phyloP scores from a whole-genome alignment of 169 alveolate genomes.

The Eimeria acervulina region DNA sequence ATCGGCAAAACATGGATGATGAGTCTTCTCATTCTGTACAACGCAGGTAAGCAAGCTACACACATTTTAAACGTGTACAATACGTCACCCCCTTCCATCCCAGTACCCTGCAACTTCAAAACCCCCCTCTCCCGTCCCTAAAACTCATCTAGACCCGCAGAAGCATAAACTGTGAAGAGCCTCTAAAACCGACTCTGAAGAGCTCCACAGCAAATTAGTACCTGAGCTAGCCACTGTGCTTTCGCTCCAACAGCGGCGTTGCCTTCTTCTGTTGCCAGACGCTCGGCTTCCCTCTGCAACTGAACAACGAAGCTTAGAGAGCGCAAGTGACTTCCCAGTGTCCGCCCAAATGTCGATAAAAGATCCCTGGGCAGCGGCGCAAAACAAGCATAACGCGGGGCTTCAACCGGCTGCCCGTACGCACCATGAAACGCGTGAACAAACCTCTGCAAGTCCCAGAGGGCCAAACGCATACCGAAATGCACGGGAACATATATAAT shows the following conservation, averaged over 20 bases:
- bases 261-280: slow-evolving; percentile 69
- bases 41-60: neutral
- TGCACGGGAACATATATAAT: neutral
- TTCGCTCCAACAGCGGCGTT: slow-evolving; percentile 57
- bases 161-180: neutral
- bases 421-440: neutral
- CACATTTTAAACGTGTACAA: neutral
- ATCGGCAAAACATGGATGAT: neutral
- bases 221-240: slow-evolving; percentile 75
- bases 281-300: slow-evolving; percentile 69
- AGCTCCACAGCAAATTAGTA: neutral
- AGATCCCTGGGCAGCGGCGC: slow-evolving; percentile 38
- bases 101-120: no score
- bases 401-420: neutral
- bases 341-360: slow-evolving; percentile 60
- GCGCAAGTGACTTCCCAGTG: slow-evolving; percentile 44
- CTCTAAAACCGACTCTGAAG: neutral
- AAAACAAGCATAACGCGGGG: neutral
- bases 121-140: neutral
- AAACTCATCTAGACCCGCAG: neutral
- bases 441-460: neutral
- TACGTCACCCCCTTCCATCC: neutral
- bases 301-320: slow-evolving; percentile 46
- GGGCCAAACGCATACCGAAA: neutral
- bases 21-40: neutral